phyloP scores from a whole-genome alignment of 2,329 filamentous ascomycete genomes.

The Pseudogymnoascus sp. region DNA sequence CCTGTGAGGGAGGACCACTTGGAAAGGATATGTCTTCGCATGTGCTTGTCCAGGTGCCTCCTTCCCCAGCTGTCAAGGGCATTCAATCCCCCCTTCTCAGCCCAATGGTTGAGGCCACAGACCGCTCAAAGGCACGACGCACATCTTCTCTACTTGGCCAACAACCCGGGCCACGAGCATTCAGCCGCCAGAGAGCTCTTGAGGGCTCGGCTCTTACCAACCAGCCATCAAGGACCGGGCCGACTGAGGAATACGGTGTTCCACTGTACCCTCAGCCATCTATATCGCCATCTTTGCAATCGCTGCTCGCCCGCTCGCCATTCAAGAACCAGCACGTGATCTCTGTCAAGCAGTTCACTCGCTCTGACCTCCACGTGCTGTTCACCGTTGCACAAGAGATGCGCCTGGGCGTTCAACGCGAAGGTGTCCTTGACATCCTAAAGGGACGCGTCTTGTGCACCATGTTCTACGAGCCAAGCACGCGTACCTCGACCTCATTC shows the following conservation, averaged over 20 bases:
- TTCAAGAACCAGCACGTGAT: conserved; percentile 89
- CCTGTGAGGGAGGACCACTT: conserved; percentile 46
- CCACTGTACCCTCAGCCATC: conserved; percentile 41
- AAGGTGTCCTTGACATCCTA: conserved; percentile 80
- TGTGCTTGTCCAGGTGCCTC: conserved; percentile 36
- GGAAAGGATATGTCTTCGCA: conserved; percentile 73
- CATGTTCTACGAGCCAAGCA: conserved; percentile 97
- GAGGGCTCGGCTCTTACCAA: conserved; percentile 29
- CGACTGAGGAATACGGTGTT: conserved; percentile 38
- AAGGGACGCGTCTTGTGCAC: conserved; percentile 81
- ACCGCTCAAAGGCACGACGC: conserved; percentile 20
- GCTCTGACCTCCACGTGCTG: conserved; percentile 80
- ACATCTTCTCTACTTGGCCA: conserved; percentile 29
- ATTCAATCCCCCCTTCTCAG: conserved; percentile 22
- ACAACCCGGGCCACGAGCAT: conserved; percentile 26
- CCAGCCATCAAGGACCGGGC: conserved; percentile 25
- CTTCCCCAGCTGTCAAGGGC: conserved; percentile 50
- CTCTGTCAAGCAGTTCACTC: conserved; percentile 83
- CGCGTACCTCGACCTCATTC: conserved; percentile 88
- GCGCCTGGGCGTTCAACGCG: conserved; percentile 86
- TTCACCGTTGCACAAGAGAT: conserved; percentile 98
- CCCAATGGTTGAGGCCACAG: conserved; percentile 30
- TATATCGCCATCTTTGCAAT: conserved; percentile 53
- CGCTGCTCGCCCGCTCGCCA: conserved; percentile 68
- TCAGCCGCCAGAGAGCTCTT: conserved; percentile 27